phyloP scores from a whole-genome alignment of 495 filamentous ascomycete genomes.

The Haplographium delicatum region DNA sequence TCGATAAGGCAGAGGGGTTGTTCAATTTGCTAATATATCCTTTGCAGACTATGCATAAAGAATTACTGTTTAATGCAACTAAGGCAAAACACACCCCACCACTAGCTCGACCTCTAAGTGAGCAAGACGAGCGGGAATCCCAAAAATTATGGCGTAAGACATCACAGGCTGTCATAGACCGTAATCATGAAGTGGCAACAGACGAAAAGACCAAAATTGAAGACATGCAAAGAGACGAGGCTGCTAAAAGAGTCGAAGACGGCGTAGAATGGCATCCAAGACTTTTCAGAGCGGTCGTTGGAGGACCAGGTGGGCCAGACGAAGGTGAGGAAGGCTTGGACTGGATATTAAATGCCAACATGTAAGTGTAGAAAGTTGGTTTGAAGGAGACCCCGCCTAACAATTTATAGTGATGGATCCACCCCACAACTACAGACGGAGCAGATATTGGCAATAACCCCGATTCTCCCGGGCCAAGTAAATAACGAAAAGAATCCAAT shows the following conservation, averaged over 20 bases:
- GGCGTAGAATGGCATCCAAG: slow-evolving; percentile 85
- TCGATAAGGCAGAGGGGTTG: neutral
- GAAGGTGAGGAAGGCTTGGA: slow-evolving; percentile 87
- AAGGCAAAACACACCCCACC: slow-evolving; percentile 71
- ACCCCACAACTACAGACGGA: slow-evolving; percentile 69
- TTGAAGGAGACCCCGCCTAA: slow-evolving; percentile 25
- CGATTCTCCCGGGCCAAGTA: slow-evolving; percentile 74
- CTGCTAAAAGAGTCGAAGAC: slow-evolving; percentile 71
- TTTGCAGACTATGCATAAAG: slow-evolving; percentile 74
- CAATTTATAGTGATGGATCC: slow-evolving; percentile 51
- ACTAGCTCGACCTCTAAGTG: slow-evolving; percentile 66
- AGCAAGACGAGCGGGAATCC: slow-evolving; percentile 89
- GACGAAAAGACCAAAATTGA: slow-evolving; percentile 95
- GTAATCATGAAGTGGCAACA: slow-evolving; percentile 85
- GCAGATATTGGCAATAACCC: slow-evolving; percentile 82
- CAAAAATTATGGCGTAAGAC: slow-evolving; percentile 81
- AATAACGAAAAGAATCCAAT: slow-evolving; percentile 34
- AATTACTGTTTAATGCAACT: slow-evolving; percentile 83
- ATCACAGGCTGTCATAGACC: slow-evolving; percentile 69
- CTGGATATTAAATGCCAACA: slow-evolving; percentile 86
- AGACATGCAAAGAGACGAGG: slow-evolving; percentile 83
- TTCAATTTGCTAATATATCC: slow-evolving; percentile 1
- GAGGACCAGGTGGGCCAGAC: slow-evolving; percentile 64
- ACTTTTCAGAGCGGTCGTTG: slow-evolving; percentile 72
- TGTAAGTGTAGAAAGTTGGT: slow-evolving; percentile 50